These are phyloP conservation scores for Ceratocystis eucalypticola DNA, from an alignment of 2,329 filamentous ascomycete genomes.

Conservation along the genomic window DNA sequence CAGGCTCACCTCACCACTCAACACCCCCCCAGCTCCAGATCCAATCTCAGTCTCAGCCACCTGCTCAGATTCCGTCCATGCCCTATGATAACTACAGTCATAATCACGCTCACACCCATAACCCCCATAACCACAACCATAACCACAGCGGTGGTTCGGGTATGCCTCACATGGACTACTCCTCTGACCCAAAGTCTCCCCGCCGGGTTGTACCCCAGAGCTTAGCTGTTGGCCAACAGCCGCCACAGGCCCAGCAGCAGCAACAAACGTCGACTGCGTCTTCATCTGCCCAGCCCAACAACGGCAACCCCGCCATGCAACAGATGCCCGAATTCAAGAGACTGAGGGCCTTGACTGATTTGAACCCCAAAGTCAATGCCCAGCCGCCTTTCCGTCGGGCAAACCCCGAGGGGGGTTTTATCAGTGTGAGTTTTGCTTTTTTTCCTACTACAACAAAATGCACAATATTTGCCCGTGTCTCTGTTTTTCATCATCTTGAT, in stretches of 20 bases:
- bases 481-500: not conserved
- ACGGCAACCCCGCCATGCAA: conserved; percentile 39
- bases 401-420: conserved; percentile 93
- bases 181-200: conserved; percentile 42
- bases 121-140: not conserved
- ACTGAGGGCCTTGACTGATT: conserved; percentile 55
- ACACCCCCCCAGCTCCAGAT: conserved; percentile 16
- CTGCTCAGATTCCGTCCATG: conserved; percentile 18
- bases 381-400: conserved; percentile 87
- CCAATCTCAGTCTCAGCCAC: conserved; percentile 15
- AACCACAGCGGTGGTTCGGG: conserved; percentile 2
- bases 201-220: conserved; percentile 38
- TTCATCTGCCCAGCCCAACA: conserved; percentile 17
- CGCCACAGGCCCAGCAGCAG: conserved; percentile 19
- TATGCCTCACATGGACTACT: conserved; percentile 49
- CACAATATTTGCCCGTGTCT: not conserved
- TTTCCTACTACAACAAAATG: too few species aligned
- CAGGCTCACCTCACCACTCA: conserved; percentile 17
- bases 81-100: conserved; percentile 50
- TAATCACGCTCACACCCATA: not conserved
- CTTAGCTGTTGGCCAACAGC: conserved; percentile 22
- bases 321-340: conserved; percentile 81
- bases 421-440: conserved; percentile 54
- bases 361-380: conserved; percentile 68
- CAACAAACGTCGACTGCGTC: not conserved